These are phyloP conservation scores for Colletotrichum horii DNA, from an alignment of 2,329 filamentous ascomycete genomes.

Conservation along the genomic window DNA sequence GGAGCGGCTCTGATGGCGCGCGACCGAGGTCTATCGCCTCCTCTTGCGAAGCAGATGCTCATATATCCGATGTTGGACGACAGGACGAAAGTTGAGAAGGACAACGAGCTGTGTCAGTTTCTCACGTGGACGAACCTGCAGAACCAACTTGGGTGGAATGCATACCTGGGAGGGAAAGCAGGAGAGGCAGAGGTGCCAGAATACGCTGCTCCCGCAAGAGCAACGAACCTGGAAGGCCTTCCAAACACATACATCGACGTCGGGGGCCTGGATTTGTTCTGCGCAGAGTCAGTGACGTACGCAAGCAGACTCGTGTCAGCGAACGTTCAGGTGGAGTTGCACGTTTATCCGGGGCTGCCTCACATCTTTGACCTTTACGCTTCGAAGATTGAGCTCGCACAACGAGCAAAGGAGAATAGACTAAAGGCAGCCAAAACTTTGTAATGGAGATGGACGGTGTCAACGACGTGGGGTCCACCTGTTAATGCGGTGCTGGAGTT, in stretches of 20 bases:
- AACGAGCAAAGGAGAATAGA: background rate
- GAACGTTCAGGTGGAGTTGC: conserved; percentile 41
- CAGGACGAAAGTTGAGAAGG: conserved; percentile 18
- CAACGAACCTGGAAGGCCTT: conserved; percentile 27
- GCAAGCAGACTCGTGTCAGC: conserved; percentile 34
- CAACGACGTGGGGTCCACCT: rapidly evolving
- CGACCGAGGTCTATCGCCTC: conserved; percentile 28
- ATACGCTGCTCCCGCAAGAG: conserved; percentile 28
- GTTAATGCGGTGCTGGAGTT: rapidly evolving
- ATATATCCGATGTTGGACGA: conserved; percentile 40
- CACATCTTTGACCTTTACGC: conserved; percentile 38
- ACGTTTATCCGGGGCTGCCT: conserved; percentile 44
- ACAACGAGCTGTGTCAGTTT: background rate
- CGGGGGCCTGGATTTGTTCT: conserved; percentile 43
- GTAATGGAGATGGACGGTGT: rapidly evolving
- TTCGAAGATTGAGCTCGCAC: background rate
- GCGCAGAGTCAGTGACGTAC: conserved; percentile 36
- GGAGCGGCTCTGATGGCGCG: conserved; percentile 44
- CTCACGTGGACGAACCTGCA: conserved; percentile 23
- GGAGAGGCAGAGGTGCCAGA: conserved; percentile 10
- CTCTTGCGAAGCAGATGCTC: conserved; percentile 34
- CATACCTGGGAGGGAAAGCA: conserved; percentile 18
- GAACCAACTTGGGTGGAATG: conserved; percentile 29
- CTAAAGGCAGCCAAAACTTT: background rate
- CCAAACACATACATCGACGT: conserved; percentile 44